These are phyloP conservation scores for Eucalyptus regnans DNA, from an alignment of 345 rosid species.

Conservation along the genomic window DNA sequence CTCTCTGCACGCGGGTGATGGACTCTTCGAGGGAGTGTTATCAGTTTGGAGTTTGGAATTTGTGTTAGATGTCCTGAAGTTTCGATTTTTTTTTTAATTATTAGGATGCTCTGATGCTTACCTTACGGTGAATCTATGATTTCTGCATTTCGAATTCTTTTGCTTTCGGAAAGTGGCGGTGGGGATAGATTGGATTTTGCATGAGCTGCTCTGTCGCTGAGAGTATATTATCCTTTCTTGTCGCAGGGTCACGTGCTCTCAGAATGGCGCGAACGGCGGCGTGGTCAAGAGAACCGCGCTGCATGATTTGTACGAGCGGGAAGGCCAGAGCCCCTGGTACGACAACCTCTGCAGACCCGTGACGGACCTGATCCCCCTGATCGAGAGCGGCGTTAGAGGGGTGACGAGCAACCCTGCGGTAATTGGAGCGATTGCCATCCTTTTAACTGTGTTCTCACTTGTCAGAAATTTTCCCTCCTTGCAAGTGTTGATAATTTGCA, in stretches of 20 bases:
- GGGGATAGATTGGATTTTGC: not conserved
- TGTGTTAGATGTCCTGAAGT: not conserved
- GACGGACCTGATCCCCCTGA: constrained; percentile 75
- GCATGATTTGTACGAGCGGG: constrained; percentile 83
- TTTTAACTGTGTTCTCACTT: not conserved
- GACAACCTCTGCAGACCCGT: constrained; percentile 97
- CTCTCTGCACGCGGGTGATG: not conserved
- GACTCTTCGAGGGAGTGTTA: not conserved
- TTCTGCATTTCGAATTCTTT: not conserved
- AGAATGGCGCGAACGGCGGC: constrained; percentile 46
- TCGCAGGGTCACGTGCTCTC: constrained; percentile 68
- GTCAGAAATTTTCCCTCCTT: not conserved
- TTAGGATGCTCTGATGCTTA: not conserved
- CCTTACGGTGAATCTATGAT: not conserved
- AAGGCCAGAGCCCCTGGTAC: constrained; percentile 99
- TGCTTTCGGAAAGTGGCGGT: not conserved
- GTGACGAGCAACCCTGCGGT: constrained; percentile 99
- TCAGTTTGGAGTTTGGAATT: not conserved
- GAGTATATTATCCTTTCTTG: not conserved
- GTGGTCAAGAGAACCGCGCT: constrained; percentile 54
- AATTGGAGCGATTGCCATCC: not conserved
- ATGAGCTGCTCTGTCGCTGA: not conserved
- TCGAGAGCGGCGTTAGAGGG: constrained; percentile 89
- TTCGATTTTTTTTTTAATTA: not conserved
- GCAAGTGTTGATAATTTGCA: not conserved